Conservation (phyloP, 1,139 yeast genomes). For the Candida frijolesensis region DNA sequence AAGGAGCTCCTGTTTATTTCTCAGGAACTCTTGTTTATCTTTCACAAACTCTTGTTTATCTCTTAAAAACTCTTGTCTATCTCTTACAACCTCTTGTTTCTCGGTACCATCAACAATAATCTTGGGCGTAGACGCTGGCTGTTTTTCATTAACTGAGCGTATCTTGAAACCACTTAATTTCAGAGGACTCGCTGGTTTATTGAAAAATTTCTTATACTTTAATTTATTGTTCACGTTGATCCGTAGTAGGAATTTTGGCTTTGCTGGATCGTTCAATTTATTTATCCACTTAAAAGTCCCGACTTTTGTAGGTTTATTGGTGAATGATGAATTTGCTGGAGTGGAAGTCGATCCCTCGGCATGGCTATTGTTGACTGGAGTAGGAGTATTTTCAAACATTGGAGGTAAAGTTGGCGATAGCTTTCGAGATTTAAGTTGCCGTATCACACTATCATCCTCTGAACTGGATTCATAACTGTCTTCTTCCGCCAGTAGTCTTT, state of each 20-base stretch:
- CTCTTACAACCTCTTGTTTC: background rate
- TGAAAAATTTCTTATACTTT: slow-evolving; percentile 18
- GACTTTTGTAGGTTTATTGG: slow-evolving; percentile 11
- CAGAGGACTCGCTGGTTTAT: slow-evolving; percentile 9
- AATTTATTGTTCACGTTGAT: slow-evolving; percentile 25
- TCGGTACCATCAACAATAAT: background rate
- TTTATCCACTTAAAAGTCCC: slow-evolving; percentile 36
- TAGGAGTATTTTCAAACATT: slow-evolving; percentile 21
- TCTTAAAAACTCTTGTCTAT: background rate
- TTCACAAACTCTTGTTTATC: no score
- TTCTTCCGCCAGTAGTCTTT: slow-evolving; percentile 8
- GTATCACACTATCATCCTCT: slow-evolving; percentile 8
- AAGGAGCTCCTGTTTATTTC: slow-evolving; percentile 1
- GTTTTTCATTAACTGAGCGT: slow-evolving; percentile 8
- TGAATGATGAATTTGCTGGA: slow-evolving; percentile 6
- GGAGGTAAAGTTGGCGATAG: slow-evolving; percentile 41
- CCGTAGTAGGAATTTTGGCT: slow-evolving; percentile 35
- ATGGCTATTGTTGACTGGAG: background rate
- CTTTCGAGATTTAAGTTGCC: slow-evolving; percentile 4
- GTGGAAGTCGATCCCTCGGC: background rate
- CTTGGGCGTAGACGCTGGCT: background rate
- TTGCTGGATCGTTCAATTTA: slow-evolving; percentile 23
- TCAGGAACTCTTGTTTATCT: slow-evolving; percentile 1
- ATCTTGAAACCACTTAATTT: slow-evolving; percentile 29
- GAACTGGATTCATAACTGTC: slow-evolving; percentile 3